Percentiles rank a stretch among this genome's conserved stretches.
phyloP scores from a whole-genome alignment of 1,284 basidiomycete genomes.

The Pisolithus thermaeus region DNA sequence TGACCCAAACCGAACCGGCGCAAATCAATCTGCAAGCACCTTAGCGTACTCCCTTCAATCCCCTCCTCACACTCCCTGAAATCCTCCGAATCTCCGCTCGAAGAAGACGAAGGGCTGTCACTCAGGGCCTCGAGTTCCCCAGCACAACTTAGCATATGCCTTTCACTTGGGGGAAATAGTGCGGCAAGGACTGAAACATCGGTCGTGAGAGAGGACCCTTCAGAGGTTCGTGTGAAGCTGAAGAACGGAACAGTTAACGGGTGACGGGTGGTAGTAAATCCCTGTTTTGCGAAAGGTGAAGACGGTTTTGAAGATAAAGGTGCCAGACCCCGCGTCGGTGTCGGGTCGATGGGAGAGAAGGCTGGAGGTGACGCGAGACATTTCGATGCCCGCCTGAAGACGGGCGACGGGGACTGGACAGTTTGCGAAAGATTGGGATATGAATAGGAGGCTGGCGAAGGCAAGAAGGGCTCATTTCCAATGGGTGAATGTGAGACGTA shows the following conservation, averaged over 20 bases:
- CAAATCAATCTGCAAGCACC: constrained; percentile 67
- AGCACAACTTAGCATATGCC: constrained; percentile 69
- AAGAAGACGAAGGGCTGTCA: constrained; percentile 5
- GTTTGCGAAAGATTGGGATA: constrained; percentile 35
- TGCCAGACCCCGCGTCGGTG: constrained; percentile 6
- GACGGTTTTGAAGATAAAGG: neutral
- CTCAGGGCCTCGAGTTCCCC: constrained; percentile 58
- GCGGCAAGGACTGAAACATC: constrained; percentile 55
- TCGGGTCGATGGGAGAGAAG: constrained; percentile 18
- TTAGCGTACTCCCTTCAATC: constrained; percentile 36
- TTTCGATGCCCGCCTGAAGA: constrained; percentile 32
- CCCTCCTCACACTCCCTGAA: constrained; percentile 32
- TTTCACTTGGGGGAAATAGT: constrained; percentile 59
- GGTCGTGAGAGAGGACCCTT: constrained; percentile 67
- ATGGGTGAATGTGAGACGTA: constrained; percentile 53
- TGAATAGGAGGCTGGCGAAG: constrained; percentile 35
- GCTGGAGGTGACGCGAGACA: constrained; percentile 25
- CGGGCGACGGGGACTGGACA: constrained; percentile 17
- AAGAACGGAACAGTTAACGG: constrained; percentile 54
- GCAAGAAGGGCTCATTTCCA: constrained; percentile 28
- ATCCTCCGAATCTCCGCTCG: constrained; percentile 20
- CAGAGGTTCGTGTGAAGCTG: constrained; percentile 68
- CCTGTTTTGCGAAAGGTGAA: neutral
- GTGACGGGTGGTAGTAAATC: neutral
- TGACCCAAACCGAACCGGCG: constrained; percentile 62